phyloP scores from a whole-genome alignment of 1,139 yeast species.

The Kluyveromyces sp. region DNA sequence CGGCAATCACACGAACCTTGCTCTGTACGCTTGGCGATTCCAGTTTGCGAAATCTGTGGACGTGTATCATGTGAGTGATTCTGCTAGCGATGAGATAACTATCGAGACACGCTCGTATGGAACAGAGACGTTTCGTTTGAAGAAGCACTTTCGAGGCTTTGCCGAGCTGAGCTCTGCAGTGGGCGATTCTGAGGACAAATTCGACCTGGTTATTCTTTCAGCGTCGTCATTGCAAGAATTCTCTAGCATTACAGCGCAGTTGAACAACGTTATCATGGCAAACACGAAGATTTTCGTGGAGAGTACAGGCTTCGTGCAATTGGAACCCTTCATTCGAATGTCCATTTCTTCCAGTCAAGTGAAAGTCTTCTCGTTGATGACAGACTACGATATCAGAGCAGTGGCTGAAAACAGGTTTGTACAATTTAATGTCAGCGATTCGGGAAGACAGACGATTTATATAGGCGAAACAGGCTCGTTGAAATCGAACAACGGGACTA shows the following conservation, averaged over 20 bases:
- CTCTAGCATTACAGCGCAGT: conserved; percentile 35
- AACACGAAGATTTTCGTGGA: conserved; percentile 53
- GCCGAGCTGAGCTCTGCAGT: conserved; percentile 16
- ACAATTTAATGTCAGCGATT: conserved; percentile 27
- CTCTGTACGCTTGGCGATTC: conserved; percentile 30
- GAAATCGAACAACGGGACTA: neutral
- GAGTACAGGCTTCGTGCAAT: conserved; percentile 61
- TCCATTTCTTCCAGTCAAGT: conserved; percentile 31
- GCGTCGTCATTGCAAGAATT: conserved; percentile 43
- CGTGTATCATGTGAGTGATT: conserved; percentile 26
- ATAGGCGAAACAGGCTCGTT: conserved; percentile 19
- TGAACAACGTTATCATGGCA: conserved; percentile 33
- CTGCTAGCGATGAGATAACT: conserved; percentile 15
- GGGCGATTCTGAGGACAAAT: conserved; percentile 19
- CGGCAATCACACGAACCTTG: conserved; percentile 29
- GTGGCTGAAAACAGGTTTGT: conserved; percentile 30
- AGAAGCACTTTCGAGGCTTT: conserved; percentile 23
- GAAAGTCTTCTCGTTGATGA: conserved; percentile 52
- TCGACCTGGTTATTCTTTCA: conserved; percentile 44
- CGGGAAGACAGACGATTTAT: conserved; percentile 16
- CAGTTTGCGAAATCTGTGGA: conserved; percentile 31
- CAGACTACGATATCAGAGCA: conserved; percentile 55
- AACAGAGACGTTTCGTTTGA: conserved; percentile 18
- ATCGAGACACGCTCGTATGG: conserved; percentile 27
- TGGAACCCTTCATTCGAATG: conserved; percentile 56